phyloP scores from a whole-genome alignment of 2,329 filamentous ascomycete species.

The Fusarium albidum region DNA sequence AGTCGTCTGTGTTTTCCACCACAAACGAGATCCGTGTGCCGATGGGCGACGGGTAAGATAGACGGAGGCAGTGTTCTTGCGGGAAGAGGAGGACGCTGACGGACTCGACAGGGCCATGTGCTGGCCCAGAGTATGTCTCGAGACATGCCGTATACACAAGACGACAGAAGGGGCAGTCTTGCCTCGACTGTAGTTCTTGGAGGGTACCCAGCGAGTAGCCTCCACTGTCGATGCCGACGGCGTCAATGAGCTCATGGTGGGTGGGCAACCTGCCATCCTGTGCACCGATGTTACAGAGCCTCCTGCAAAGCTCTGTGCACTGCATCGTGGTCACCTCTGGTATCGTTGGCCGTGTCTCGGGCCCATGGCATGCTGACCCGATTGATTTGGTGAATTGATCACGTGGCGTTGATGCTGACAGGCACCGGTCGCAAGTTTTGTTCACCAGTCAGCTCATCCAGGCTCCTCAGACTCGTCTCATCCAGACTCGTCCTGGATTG shows the following conservation, averaged over 20 bases:
- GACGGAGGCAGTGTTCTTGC: not conserved
- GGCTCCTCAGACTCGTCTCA: no score
- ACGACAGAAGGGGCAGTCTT: not conserved
- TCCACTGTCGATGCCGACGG: not conserved
- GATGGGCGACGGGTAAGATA: not conserved
- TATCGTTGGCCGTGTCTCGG: no score
- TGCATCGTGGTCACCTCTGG: no score
- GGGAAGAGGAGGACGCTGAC: not conserved
- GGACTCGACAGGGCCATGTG: not conserved
- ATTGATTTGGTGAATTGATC: no score
- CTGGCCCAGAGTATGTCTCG: not conserved
- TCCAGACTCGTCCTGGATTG: no score
- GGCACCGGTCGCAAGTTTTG: no score
- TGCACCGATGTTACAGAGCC: not conserved
- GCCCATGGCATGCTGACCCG: no score
- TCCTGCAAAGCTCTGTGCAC: slow-evolving; percentile 9
- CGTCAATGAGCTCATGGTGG: not conserved
- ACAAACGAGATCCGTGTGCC: slow-evolving; percentile 11
- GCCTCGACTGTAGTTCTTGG: not conserved
- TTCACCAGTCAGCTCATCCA: no score
- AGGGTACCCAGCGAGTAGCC: not conserved
- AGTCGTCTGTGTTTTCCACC: not conserved
- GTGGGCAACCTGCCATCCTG: not conserved
- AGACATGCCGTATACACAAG: not conserved
- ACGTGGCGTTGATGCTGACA: no score